Base-by-base conservation (phyloP, 257 asterid species). In the Ilex aquifolium region DNA sequence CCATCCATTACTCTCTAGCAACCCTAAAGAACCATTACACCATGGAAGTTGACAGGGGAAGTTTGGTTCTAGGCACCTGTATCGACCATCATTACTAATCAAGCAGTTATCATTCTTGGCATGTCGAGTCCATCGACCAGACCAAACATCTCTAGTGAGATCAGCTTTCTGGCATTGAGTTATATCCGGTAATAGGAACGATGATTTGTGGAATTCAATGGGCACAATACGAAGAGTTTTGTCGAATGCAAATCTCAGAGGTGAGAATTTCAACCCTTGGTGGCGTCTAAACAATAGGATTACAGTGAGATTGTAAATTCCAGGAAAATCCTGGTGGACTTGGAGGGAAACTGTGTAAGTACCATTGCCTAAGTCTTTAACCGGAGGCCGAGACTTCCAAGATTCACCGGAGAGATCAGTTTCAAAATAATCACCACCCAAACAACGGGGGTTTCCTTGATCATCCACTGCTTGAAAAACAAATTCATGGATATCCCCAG, bases 361-460 rank as follows among this genome's bases (percentile, higher is more conserved):
- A 1, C 97, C 97, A 72, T 90, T 93, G 52, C 94, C 83, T 1
- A 74, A 31, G 55, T 93, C 97, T 65, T 68, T 76, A 61, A 93
- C 27, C 5, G 97, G 97, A 46, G 97, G 96, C 76, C 96, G 73
- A 9, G 99, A 64, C 31, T 89, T 92, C 99, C 99, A 93, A 0
- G 58, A 69, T 21, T 87, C 96, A 48, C 97, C 82, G 0, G 97
- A 78, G 13, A 93, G 79, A 79, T 93, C 96, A 13, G 76, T 85
- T 72, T 93, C 97, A 65, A 87, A 84, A 69, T 90, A 90, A 64
- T 93, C 99, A 29, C 97, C 99, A 48, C 99, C 96, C n/a, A 63
- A 62, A 44, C 99, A 93, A 65, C 59, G 95, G 0, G 83, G 84
- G 36, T 65, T 59, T 50, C 91, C 87, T 1, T 72, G 77, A 16